Evolutionary conservation across 331 rosid species (phyloP), one percentile per base, ranked within the genome.

Genomic region (Phaseolus coccineus): DNA sequence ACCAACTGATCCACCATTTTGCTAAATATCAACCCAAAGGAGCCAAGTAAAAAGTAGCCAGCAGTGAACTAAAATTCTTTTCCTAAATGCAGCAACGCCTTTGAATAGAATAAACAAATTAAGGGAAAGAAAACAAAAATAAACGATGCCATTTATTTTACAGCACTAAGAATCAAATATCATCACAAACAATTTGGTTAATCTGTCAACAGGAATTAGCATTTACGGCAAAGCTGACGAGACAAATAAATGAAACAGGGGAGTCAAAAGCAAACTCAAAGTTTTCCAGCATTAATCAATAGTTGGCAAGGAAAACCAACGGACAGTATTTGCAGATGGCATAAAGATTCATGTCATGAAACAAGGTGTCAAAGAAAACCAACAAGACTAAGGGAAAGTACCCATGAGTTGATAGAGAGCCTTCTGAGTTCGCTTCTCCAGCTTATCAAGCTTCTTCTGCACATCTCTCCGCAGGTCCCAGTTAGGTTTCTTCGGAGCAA

Each of bases 401-500:
- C 3, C 91, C 98, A 91, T 87, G 33, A 95, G 92, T 78, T 89
- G 88, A 79, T 72, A 90, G 39, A 95, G 74, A 77, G 98, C 97
- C 84, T 93, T 95, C 77, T 90, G 98, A 59, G 99, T 91, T 62
- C 92, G 88, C 71, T 83, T 91, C 80, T 91, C 99, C n/a, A 95
- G 94, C 88, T 91, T 93, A 83, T 95, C 98, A 35, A 95, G 89
- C 91, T 90, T 95, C 90, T 91, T 95, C 89, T 95, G 98, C 80
- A 95, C 99, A 44, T 93, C 99, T 86, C 97, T 88, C 19, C 96
- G 70, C 19, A 95, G 85, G 72, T 95, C 99, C 99, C 99, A 95
- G 67, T 95, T 95, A 31, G 99, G 99, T 75, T 95, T 95, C 83
- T 95, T 95, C 10, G 99, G 98, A 81, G 99, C 98, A 80, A 95